phyloP scores from a whole-genome alignment of 768 basidiomycete species.

The Trametes punicea region DNA sequence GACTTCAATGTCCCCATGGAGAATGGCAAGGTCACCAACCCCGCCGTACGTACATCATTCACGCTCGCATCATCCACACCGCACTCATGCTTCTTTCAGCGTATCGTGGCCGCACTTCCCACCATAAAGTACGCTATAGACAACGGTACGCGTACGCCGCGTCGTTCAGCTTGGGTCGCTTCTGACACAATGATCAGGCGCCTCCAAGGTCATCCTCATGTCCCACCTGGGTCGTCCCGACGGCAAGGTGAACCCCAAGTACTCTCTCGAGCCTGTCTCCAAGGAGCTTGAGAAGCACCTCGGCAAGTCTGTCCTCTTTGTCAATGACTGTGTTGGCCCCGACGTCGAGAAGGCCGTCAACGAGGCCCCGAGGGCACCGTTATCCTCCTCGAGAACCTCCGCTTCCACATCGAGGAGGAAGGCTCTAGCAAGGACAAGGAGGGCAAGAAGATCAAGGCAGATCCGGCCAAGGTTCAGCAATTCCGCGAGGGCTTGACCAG shows the following conservation, averaged over 20 bases:
- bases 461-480: constrained; percentile 69
- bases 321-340: constrained; percentile 80
- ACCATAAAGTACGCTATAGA: constrained; percentile 93
- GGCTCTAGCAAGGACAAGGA: constrained; percentile 92
- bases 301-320: constrained; percentile 70
- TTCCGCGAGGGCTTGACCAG: constrained; percentile 88
- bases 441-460: constrained; percentile 93
- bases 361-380: constrained; percentile 62
- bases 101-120: constrained; percentile 94
- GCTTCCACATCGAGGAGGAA: constrained; percentile 98
- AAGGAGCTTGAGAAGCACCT: constrained; percentile 75
- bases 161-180: neutral
- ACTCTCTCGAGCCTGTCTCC: constrained; percentile 87
- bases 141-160: constrained; percentile 47
- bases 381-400: constrained; percentile 94
- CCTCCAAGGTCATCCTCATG: constrained; percentile 86
- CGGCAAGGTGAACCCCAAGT: constrained; percentile 84
- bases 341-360: constrained; percentile 80
- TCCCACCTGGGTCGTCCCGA: constrained; percentile 98
- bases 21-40: constrained; percentile 92
- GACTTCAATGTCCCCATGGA: constrained; percentile 96
- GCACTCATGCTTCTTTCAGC: constrained; percentile 44
- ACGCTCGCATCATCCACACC: constrained; percentile 12
- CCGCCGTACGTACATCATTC: constrained; percentile 63
- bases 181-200: constrained; percentile 45